Conservation (phyloP, 2,329 filamentous ascomycete genomes). For the Dothistroma pini region DNA sequence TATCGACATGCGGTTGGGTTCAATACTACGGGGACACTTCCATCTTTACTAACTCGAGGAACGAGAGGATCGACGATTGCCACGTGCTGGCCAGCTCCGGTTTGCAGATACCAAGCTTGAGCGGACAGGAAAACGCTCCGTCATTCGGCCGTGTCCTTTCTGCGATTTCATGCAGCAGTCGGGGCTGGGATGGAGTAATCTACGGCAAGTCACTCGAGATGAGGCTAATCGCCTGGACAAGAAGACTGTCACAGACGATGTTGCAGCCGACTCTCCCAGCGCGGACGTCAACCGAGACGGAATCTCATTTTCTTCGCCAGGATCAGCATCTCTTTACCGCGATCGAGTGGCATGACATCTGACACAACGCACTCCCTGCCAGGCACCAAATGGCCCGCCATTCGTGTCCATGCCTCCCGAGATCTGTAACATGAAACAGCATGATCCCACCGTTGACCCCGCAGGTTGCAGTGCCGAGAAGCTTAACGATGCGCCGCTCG, state of each 20-base stretch:
- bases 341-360: not conserved
- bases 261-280: not conserved
- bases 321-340: not conserved
- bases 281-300: not conserved
- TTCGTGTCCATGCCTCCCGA: not conserved
- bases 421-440: constrained; percentile 1
- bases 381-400: not conserved
- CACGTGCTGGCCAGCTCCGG: not conserved
- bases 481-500: constrained; percentile 1
- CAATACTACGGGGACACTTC: too few relatives aligned
- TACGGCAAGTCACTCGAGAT: not conserved
- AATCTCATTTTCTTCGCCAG: not conserved
- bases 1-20: not conserved
- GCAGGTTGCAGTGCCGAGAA: not conserved
- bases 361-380: not conserved
- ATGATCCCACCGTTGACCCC: not conserved
- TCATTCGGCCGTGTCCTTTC: too few relatives aligned
- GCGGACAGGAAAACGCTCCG: too few relatives aligned
- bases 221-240: not conserved
- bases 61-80: not conserved
- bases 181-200: not conserved
- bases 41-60: too few relatives aligned
- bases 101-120: too few relatives aligned
- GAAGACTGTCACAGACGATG: not conserved
- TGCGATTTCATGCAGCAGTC: too few relatives aligned